Conservation (phyloP, 164 flowering plant genomes). For the Piper betle region DNA sequence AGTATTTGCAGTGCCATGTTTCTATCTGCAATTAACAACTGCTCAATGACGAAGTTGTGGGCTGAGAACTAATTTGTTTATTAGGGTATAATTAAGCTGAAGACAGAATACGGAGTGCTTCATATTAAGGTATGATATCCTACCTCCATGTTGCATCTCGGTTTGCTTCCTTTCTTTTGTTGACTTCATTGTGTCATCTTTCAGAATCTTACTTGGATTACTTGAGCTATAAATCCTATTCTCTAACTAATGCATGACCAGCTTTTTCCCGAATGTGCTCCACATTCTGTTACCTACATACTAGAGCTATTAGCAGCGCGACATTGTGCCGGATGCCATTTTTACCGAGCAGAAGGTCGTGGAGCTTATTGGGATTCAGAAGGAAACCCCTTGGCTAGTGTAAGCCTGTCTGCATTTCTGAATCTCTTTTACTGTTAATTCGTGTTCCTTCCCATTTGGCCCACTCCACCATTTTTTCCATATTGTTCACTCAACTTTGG, state of each 20-base stretch:
- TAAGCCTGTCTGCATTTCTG: constrained; percentile 19
- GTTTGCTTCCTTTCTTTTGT: no score
- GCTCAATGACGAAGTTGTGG: not conserved
- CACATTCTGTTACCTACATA: constrained; percentile 73
- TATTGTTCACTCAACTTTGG: no score
- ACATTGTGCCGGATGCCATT: constrained; percentile 88
- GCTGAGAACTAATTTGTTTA: no score
- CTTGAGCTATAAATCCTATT: not conserved
- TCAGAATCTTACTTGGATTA: not conserved
- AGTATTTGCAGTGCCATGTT: not conserved
- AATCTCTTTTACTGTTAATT: not conserved
- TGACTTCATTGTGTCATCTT: not conserved
- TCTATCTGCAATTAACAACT: not conserved
- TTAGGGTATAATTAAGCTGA: constrained; percentile 76
- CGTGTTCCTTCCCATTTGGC: no score
- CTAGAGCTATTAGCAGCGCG: constrained; percentile 55
- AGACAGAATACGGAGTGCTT: constrained; percentile 72
- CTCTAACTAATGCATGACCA: constrained; percentile 20
- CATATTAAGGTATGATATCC: constrained; percentile 49
- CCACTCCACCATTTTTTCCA: no score
- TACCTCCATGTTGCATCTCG: not conserved
- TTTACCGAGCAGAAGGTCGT: constrained; percentile 86
- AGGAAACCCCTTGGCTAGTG: constrained; percentile 76
- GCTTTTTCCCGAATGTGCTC: constrained; percentile 92
- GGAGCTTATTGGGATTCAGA: constrained; percentile 70